Evolutionary conservation across 2,329 filamentous ascomycete genomes (phyloP), one percentile per base, ranked within the genome.

Genomic region (Lanzia echinophila): DNA sequence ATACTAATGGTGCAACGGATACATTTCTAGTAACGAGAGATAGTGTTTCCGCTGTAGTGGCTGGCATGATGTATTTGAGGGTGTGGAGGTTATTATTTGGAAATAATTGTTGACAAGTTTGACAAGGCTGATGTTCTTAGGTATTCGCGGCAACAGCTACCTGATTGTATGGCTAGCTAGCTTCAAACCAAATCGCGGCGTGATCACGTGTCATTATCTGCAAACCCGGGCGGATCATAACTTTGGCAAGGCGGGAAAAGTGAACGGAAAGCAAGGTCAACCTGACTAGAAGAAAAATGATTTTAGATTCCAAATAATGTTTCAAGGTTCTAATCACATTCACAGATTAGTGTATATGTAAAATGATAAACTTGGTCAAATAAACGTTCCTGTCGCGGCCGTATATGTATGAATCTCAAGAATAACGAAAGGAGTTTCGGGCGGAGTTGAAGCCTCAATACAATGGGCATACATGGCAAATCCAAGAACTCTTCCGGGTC

Each of bases 1-100:
- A 89, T 67, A 99, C 94, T 70, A 99, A 85, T 65, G 94, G 94
- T 67, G 94, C 94, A 73, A 99, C 92, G 63, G 92, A 95, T 73
- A 99, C 94, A 73, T 87, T 96, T 73, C 90, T 86, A 67, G 86
- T 92, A 71, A 96, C 90, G 70, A 97, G 86, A 64, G 89, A 95
- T 71, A 96, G 84, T 63, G 92, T 95, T 78, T 97, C 92, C 73
- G 91, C 90, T 70, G 92, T 96, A 62, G 92, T 97, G 72, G 92
- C 86, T 74, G 91, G 92, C 92, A 97, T 97, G 71, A 69, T 82
- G 72, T 65, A 50, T 45, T 53, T 53, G 53, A 48, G 52, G 50
- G 52, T 42, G 42, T 58, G 47, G 39, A 47, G 47, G 55, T 56
- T 50, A 56, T 48, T 34, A 33, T 48, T 33, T 31, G 22, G 36